Percentiles rank a stretch among this genome's conserved stretches.
Evolutionary conservation across 1,284 basidiomycete species (phyloP).

Genomic region (Hemileia vastatrix): DNA sequence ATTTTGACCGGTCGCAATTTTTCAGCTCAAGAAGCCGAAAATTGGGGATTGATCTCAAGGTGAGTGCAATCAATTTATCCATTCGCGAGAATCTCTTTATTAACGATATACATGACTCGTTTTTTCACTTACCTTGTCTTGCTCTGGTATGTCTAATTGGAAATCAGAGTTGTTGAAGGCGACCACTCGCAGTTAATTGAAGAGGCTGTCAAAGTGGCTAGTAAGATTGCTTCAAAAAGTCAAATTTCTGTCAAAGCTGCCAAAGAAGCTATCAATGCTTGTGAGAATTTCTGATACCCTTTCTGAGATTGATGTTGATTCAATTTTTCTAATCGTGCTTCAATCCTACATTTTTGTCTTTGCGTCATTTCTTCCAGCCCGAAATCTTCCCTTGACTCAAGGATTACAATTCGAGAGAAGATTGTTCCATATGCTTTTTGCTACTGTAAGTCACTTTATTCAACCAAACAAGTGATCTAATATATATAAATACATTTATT

Average conservation of each 20-base stretch:
- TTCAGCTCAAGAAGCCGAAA: conserved; percentile 68
- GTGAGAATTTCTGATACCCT: conserved; percentile 48
- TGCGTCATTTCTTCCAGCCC: conserved; percentile 52
- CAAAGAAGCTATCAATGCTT: conserved; percentile 90
- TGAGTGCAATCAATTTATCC: background rate
- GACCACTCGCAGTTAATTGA: conserved; percentile 67
- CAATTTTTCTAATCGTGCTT: background rate
- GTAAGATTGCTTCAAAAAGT: conserved; percentile 72
- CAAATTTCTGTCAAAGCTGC: conserved; percentile 75
- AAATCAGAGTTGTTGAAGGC: conserved; percentile 59
- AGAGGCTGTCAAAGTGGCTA: conserved; percentile 76
- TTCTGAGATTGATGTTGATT: background rate
- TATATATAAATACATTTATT: background rate
- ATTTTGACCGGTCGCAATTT: conserved; percentile 77
- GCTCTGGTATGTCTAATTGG: conserved; percentile 53
- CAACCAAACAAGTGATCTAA: background rate
- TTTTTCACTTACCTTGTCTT: background rate
- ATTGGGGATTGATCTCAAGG: conserved; percentile 58
- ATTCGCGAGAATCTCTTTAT: background rate
- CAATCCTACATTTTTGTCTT: background rate
- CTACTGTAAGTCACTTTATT: conserved; percentile 51
- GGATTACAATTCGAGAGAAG: conserved; percentile 80
- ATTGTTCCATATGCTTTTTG: conserved; percentile 85
- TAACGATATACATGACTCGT: too few species aligned
- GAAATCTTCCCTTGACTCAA: conserved; percentile 69